These are phyloP conservation scores for Debaryomyces udenii DNA, from an alignment of 1,139 yeast genomes.

Conservation along the genomic window DNA sequence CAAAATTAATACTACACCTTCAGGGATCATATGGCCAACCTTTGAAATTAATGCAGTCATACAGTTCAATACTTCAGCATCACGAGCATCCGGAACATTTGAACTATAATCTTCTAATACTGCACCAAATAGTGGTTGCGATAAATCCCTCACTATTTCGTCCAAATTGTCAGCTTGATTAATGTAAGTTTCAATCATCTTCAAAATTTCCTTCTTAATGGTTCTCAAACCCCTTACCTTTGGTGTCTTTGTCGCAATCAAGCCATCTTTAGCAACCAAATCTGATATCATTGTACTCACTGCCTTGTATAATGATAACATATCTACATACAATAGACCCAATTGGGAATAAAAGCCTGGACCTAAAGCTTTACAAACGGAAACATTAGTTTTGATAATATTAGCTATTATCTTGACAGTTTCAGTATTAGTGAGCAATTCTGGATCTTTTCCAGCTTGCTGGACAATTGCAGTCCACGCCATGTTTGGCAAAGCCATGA, in stretches of 20 bases:
- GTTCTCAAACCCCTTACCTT: conserved; percentile 94
- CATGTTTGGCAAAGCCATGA: conserved; percentile 89
- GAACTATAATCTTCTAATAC: conserved; percentile 87
- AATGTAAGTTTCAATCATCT: conserved; percentile 85
- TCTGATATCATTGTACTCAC: conserved; percentile 88
- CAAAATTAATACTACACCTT: conserved; percentile 82
- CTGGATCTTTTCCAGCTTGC: conserved; percentile 89
- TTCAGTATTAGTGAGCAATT: conserved; percentile 77
- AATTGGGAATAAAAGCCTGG: conserved; percentile 90
- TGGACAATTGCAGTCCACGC: conserved; percentile 93
- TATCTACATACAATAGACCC: conserved; percentile 82
- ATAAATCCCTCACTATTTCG: conserved; percentile 80
- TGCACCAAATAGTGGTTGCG: conserved; percentile 81
- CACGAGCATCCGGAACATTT: conserved; percentile 95
- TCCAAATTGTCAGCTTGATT: conserved; percentile 85
- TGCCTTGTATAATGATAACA: conserved; percentile 87
- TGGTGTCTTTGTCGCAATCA: conserved; percentile 92
- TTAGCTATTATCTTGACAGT: conserved; percentile 92
- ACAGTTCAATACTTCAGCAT: conserved; percentile 95
- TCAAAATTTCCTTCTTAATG: conserved; percentile 90
- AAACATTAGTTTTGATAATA: conserved; percentile 89
- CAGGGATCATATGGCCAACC: conserved; percentile 88
- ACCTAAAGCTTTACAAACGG: conserved; percentile 92
- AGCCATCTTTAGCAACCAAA: conserved; percentile 76
- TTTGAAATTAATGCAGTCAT: conserved; percentile 86